Conservation (phyloP, 768 basidiomycete species). For the Amanita muscaria region DNA sequence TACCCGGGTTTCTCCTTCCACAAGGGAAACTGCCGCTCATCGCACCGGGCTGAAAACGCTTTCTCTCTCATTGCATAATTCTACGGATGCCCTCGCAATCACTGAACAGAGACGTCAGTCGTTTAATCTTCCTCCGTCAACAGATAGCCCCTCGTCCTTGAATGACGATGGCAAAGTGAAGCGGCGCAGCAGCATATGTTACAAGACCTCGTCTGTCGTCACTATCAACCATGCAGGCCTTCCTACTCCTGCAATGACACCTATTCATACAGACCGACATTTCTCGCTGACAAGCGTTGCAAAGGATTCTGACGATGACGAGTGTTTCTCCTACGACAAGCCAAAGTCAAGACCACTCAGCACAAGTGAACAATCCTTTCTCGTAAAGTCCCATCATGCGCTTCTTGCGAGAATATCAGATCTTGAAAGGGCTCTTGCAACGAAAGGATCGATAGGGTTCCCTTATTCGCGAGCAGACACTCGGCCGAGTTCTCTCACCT, state of each 20-base stretch:
- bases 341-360: constrained; percentile 46
- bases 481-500: constrained; percentile 42
- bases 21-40: constrained; percentile 42
- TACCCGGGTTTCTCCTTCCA: constrained; percentile 40
- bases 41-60: constrained; percentile 44
- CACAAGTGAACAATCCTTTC: constrained; percentile 74
- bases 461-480: constrained; percentile 32
- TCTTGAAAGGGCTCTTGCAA: constrained; percentile 60
- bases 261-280: constrained; percentile 36
- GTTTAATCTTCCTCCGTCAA: constrained; percentile 23
- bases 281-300: constrained; percentile 26
- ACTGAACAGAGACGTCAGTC: constrained; percentile 25
- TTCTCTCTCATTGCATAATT: constrained; percentile 24
- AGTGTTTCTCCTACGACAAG: constrained; percentile 33
- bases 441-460: constrained; percentile 28
- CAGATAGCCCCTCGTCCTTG: constrained; percentile 22
- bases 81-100: constrained; percentile 21
- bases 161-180: constrained; percentile 26
- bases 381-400: constrained; percentile 76
- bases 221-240: constrained; percentile 32
- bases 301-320: constrained; percentile 31
- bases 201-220: constrained; percentile 41
- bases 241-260: constrained; percentile 72
- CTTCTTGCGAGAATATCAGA: constrained; percentile 77
- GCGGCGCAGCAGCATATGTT: constrained; percentile 68